Evolutionary conservation across 208 protist species (phyloP), one percentile per base, ranked within the genome.

Genomic region (Leishmania major): DNA sequence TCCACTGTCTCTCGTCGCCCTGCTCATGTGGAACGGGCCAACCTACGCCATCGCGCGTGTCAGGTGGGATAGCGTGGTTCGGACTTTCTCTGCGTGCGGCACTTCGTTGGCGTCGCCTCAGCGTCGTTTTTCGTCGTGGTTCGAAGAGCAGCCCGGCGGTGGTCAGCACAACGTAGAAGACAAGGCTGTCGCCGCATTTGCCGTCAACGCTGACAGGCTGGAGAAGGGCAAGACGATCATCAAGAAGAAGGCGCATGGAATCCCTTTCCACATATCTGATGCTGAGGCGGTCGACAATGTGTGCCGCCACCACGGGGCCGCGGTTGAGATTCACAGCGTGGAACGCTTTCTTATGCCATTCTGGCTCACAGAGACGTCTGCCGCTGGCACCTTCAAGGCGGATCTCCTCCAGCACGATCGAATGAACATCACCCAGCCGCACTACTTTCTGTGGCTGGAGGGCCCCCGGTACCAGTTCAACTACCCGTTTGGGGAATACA

Each of bases 261-360:
- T 98, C 59, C 89, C 95, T 19, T 98, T 98, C 84, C 93, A 87
- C 77, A 87, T 98, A 31, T 84, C 79, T 51, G 91, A 95, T 75
- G 88, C 82, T n/a, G 90, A 94, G 83, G 92, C 87, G 11, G 86
- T 98, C 11, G 93, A 96, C 85, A 84, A 87, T 31, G 93, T 96
- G 53, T 96, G 92, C 64, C 85, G 87, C 28, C 92, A 98, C 78
- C 93, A 98, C 82, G 86, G 90, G 47, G 87, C 90, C 15, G 78
- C 82, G 11, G 93, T 97, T 2, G 86, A 91, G 84, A 84, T 96
- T 45, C 88, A 93, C 84, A 84, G 78, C 1, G 85, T 92, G 43
- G 89, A 98, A 78, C 88, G 91, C 45, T 93, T 92, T 73, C 80
- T 98, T 84, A 90, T 98, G 88, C 95, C 95, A 28, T 96, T 98